These are phyloP conservation scores for Phytophthora pistaciae DNA, from an alignment of 352 stramenopile genomes.

Conservation along the genomic window DNA sequence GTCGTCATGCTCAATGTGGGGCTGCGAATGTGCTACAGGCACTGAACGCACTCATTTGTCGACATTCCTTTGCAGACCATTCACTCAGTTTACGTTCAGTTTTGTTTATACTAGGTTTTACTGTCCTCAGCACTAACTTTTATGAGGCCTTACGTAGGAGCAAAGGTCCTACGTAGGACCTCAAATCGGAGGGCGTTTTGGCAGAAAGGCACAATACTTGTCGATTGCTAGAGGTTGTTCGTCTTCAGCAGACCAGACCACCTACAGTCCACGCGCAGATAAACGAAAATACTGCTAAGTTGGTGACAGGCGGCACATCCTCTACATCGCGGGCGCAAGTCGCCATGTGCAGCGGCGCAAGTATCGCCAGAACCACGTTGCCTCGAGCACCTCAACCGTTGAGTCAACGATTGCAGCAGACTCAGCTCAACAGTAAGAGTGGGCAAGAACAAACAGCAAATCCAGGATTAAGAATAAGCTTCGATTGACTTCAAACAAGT, in stretches of 20 bases:
- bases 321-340: conserved; percentile 15
- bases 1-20: no score
- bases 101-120: no score
- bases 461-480: not conserved
- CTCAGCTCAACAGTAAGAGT: not conserved
- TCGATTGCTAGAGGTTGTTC: not conserved
- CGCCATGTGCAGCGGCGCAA: conserved; percentile 6
- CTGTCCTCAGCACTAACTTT: no score
- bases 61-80: no score
- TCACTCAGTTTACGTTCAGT: no score
- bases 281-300: not conserved
- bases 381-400: conserved; percentile 10
- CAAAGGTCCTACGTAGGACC: no score
- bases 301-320: not conserved
- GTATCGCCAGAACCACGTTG: conserved; percentile 23
- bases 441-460: conserved; percentile 13
- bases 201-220: no score
- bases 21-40: no score
- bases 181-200: no score
- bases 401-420: conserved; percentile 4
- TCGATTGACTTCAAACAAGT: conserved; percentile 19
- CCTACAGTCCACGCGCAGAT: not conserved
- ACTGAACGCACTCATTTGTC: no score
- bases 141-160: no score
- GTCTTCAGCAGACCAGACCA: not conserved